Evolutionary conservation across 2,329 filamentous ascomycete genomes (phyloP).

Genomic region (Cercospora beticola): DNA sequence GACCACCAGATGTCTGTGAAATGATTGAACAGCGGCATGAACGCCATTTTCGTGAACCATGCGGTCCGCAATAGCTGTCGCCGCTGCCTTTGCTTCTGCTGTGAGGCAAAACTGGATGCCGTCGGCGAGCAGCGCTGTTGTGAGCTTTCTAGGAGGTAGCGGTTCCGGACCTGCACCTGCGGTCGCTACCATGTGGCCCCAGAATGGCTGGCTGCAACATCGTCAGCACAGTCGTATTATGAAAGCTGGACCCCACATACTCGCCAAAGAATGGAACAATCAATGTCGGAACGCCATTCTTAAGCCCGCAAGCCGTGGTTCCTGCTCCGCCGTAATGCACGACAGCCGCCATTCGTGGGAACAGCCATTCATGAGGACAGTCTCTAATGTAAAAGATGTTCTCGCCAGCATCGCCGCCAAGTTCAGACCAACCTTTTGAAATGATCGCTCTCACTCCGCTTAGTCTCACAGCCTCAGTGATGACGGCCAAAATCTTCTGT

Average conservation of each 20-base stretch:
- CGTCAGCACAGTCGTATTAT: not conserved
- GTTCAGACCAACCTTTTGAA: not conserved
- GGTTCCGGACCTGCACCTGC: slow-evolving; percentile 64
- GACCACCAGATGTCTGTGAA: slow-evolving; percentile 59
- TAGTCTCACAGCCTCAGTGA: not conserved
- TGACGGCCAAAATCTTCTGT: not conserved
- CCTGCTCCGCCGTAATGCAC: slow-evolving; percentile 77
- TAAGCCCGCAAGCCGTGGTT: slow-evolving; percentile 71
- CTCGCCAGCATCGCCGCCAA: slow-evolving; percentile 61
- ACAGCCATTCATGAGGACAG: slow-evolving; percentile 75
- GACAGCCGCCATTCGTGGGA: slow-evolving; percentile 63
- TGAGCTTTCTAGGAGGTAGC: slow-evolving; percentile 67
- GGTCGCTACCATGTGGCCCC: slow-evolving; percentile 68
- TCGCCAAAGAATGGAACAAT: slow-evolving; percentile 79
- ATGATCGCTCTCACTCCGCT: slow-evolving; percentile 59
- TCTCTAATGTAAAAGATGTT: slow-evolving; percentile 72
- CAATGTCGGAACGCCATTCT: slow-evolving; percentile 70
- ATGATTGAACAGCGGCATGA: slow-evolving; percentile 65
- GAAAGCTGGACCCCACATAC: not conserved
- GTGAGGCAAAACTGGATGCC: slow-evolving; percentile 68
- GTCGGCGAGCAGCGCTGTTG: slow-evolving; percentile 63
- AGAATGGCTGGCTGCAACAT: slow-evolving; percentile 63
- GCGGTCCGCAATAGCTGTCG: slow-evolving; percentile 56
- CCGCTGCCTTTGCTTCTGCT: slow-evolving; percentile 60
- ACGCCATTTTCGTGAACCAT: slow-evolving; percentile 64